phyloP scores from a whole-genome alignment of 2,329 filamentous ascomycete genomes.

The Monilinia aucupariae region DNA sequence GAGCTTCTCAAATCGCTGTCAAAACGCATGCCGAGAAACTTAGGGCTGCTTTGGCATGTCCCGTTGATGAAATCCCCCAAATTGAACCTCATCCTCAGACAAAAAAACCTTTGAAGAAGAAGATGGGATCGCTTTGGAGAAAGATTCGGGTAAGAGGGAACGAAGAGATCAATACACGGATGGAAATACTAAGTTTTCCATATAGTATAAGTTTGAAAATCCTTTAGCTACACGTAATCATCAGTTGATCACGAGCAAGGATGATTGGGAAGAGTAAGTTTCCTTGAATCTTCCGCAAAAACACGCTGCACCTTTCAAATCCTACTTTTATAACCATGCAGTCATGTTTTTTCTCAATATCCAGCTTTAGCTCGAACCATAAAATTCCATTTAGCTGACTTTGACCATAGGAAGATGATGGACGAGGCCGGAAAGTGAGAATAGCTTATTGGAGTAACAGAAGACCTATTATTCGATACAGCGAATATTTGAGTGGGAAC shows the following conservation, averaged over 20 bases:
- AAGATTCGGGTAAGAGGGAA: neutral
- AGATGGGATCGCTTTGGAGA: neutral
- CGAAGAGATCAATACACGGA: neutral
- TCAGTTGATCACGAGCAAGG: neutral
- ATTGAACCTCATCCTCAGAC: neutral
- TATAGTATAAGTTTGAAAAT: neutral
- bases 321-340: neutral
- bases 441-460: neutral
- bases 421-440: neutral
- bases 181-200: neutral
- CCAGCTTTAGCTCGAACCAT: neutral
- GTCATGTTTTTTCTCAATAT: neutral
- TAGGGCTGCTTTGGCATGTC: slow-evolving; percentile 7
- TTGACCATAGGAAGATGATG: neutral
- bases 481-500: neutral
- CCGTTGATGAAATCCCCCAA: neutral
- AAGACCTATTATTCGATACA: neutral
- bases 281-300: neutral
- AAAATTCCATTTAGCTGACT: neutral
- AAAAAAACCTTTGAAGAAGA: neutral
- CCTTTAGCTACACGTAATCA: neutral
- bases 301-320: neutral
- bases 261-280: neutral
- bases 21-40: slow-evolving; percentile 6
- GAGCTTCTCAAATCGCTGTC: neutral